A percentile compares a stretch with the other conserved stretches of the same genome.
Conservation (phyloP, 1,284 basidiomycete species). For the Rhodotorula sp. region DNA sequence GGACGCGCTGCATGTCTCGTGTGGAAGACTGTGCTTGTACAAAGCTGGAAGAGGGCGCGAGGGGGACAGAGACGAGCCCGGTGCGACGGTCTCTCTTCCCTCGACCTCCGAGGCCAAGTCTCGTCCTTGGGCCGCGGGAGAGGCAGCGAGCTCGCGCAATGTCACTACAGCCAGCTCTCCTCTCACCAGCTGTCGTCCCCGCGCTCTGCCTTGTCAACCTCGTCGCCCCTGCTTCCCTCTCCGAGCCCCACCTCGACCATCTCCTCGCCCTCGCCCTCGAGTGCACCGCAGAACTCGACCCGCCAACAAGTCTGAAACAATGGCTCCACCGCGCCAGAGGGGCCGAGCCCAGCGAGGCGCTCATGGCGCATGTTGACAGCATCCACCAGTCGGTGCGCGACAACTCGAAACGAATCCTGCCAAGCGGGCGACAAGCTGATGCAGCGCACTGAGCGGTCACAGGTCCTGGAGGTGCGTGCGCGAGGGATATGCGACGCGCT, state of each 20-base stretch:
- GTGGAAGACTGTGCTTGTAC: too few species aligned
- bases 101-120: too few species aligned
- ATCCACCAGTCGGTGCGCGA: not conserved
- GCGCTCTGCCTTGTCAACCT: constrained; percentile 16
- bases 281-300: not conserved
- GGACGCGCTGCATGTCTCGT: not conserved
- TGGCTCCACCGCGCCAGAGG: constrained; percentile 5
- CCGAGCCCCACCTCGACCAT: constrained; percentile 8
- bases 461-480: not conserved
- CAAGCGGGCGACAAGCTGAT: not conserved
- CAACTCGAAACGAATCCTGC: not conserved
- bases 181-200: not conserved
- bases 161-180: not conserved
- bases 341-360: not conserved
- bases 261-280: constrained; percentile 14
- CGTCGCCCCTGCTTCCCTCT: not conserved
- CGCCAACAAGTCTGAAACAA: not conserved
- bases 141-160: not conserved
- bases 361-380: not conserved
- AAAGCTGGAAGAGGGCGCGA: not conserved
- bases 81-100: too few species aligned
- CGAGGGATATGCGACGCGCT: constrained; percentile 2
- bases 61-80: not conserved
- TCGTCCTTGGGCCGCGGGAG: too few species aligned
- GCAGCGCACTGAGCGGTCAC: not conserved